These are phyloP conservation scores for Pseudonitzschia delicatissima DNA, from an alignment of 108 stramenopile species.

Conservation along the genomic window DNA sequence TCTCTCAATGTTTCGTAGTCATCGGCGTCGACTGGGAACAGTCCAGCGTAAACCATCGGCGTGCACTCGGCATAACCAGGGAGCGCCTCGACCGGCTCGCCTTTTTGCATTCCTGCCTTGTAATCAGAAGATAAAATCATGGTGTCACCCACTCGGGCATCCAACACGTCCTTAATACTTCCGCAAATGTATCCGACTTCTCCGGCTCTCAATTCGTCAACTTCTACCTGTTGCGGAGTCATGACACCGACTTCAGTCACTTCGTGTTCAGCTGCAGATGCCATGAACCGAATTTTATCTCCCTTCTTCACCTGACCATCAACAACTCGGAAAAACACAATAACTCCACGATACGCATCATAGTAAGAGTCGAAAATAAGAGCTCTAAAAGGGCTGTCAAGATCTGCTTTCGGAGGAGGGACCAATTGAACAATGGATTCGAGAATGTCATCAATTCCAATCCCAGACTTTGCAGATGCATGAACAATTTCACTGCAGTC, in stretches of 20 bases:
- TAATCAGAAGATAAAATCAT: slow-evolving; percentile 72
- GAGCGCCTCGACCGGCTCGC: slow-evolving; percentile 53
- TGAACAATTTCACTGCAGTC: slow-evolving; percentile 87
- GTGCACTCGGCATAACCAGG: slow-evolving; percentile 82
- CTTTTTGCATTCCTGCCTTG: slow-evolving; percentile 45
- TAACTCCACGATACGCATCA: slow-evolving; percentile 93
- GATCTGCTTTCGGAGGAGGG: slow-evolving; percentile 77
- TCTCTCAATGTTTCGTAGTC: slow-evolving; percentile 89
- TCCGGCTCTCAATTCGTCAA: slow-evolving; percentile 62
- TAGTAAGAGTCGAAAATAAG: slow-evolving; percentile 97
- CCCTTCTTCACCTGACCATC: slow-evolving; percentile 88
- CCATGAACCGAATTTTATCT: slow-evolving; percentile 75
- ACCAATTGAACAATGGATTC: slow-evolving; percentile 88
- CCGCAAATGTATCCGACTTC: slow-evolving; percentile 97
- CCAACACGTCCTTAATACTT: slow-evolving; percentile 89
- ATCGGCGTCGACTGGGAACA: slow-evolving; percentile 94
- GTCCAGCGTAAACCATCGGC: slow-evolving; percentile 96
- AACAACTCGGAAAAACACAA: slow-evolving; percentile 95
- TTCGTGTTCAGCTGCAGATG: slow-evolving; percentile 73
- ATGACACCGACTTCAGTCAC: slow-evolving; percentile 95
- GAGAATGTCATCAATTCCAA: slow-evolving; percentile 94
- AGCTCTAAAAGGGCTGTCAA: slow-evolving; percentile 56
- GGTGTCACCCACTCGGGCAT: slow-evolving; percentile 97
- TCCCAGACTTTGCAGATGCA: slow-evolving; percentile 88
- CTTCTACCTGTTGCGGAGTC: slow-evolving; percentile 82